These are phyloP conservation scores for Mortierella sp. DNA, from an alignment of 371 early-diverging fungal species.

Conservation along the genomic window DNA sequence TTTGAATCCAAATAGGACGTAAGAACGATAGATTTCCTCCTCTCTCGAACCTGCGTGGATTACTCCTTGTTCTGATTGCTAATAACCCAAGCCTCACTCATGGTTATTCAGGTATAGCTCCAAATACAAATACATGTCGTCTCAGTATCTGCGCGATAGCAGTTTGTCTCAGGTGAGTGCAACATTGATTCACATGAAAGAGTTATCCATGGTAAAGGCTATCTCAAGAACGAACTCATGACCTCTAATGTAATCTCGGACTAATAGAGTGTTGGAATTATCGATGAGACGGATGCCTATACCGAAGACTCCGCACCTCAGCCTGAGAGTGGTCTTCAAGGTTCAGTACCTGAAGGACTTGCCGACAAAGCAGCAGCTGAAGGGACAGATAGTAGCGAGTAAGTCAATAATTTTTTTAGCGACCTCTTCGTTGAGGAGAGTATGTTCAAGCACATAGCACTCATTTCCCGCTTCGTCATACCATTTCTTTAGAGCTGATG, in stretches of 20 bases:
- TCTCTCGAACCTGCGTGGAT: no score
- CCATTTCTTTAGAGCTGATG: not conserved
- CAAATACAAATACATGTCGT: constrained; percentile 42
- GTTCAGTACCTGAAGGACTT: no score
- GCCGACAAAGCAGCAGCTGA: not conserved
- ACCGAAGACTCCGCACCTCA: not conserved
- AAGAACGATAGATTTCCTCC: not conserved
- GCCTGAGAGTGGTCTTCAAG: no score
- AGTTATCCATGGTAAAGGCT: not conserved
- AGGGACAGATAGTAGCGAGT: constrained; percentile 9
- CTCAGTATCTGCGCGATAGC: constrained; percentile 48
- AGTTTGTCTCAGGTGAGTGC: constrained; percentile 51
- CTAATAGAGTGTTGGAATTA: constrained; percentile 42
- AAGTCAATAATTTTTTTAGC: not conserved
- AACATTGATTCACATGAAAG: not conserved
- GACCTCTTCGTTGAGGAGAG: no score
- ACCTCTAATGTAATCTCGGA: not conserved
- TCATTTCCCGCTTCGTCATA: not conserved
- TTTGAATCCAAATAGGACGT: constrained; percentile 36
- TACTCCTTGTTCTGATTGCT: no score
- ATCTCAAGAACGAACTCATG: not conserved
- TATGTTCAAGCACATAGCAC: not conserved
- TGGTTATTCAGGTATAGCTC: constrained; percentile 23
- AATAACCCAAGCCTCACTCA: no score
- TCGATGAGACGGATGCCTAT: constrained; percentile 21